phyloP scores from a whole-genome alignment of 345 rosid species.

The Eucalyptus marginata region DNA sequence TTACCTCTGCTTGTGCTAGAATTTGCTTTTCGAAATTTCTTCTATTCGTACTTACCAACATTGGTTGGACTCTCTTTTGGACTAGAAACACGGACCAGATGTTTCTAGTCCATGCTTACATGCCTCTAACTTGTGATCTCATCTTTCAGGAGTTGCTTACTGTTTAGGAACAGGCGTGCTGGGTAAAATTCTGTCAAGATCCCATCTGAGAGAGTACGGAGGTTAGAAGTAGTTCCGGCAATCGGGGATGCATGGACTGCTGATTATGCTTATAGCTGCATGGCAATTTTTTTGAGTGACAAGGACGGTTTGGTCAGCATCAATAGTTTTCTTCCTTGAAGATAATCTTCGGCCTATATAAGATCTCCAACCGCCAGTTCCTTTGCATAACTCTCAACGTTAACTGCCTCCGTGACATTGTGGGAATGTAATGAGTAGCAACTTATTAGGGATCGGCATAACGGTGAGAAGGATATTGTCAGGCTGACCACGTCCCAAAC shows the following conservation, averaged over 20 bases:
- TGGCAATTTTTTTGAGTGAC: neutral
- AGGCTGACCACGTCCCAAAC: neutral
- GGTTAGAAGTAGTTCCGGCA: neutral
- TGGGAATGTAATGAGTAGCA: neutral
- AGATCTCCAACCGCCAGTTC: neutral
- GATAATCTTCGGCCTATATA: neutral
- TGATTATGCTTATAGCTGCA: neutral
- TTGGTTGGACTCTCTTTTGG: neutral
- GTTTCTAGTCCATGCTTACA: neutral
- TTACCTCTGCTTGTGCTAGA: neutral
- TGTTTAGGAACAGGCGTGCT: neutral
- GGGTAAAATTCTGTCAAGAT: neutral
- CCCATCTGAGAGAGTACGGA: neutral
- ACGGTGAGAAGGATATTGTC: neutral
- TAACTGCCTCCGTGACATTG: neutral
- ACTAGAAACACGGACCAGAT: no score
- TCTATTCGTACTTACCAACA: neutral
- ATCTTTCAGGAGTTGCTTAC: conserved; percentile 4
- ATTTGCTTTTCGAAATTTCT: neutral
- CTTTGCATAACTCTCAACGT: neutral
- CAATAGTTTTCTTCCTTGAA: neutral
- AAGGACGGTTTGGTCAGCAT: neutral
- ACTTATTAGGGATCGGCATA: neutral
- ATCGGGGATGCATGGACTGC: neutral
- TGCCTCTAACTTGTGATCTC: neutral